Conservation (phyloP, 768 basidiomycete species). For the Panus rudis region DNA sequence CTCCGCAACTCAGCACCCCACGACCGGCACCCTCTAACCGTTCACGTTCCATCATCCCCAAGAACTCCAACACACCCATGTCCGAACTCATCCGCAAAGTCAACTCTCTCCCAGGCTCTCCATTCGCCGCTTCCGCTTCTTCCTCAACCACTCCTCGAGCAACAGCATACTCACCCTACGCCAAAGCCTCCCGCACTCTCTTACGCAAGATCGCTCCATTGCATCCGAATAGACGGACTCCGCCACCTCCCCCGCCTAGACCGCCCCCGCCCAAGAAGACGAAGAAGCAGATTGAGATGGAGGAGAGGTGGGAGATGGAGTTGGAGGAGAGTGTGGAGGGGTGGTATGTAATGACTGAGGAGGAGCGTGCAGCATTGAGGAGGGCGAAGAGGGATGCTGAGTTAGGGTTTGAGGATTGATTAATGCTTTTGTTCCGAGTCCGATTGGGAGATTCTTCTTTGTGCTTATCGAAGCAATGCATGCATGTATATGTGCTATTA, state of each 20-base stretch:
- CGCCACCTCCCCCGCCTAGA: constrained; percentile 65
- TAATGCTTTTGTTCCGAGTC: not conserved
- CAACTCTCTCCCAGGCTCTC: constrained; percentile 59
- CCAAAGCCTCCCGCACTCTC: constrained; percentile 55
- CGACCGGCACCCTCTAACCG: constrained; percentile 6
- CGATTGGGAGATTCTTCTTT: too few relatives aligned
- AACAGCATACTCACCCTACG: constrained; percentile 57
- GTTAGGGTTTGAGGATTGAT: constrained; percentile 35
- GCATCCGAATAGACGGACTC: constrained; percentile 65
- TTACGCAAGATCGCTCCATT: constrained; percentile 70
- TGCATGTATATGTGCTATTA: too few relatives aligned
- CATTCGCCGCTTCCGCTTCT: constrained; percentile 45
- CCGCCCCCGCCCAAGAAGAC: constrained; percentile 71
- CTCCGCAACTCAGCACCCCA: constrained; percentile 5
- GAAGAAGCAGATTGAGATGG: constrained; percentile 69
- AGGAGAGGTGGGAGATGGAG: constrained; percentile 79
- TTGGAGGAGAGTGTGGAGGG: constrained; percentile 68
- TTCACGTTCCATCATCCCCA: constrained; percentile 38
- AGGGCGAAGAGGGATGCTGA: constrained; percentile 59
- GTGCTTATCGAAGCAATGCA: too few relatives aligned
- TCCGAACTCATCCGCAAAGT: constrained; percentile 70
- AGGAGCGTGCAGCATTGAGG: constrained; percentile 38
- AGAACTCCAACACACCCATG: constrained; percentile 54
- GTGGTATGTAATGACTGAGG: constrained; percentile 31
- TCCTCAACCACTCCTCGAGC: constrained; percentile 38